These are phyloP conservation scores for Gossypioides kirkii DNA, from an alignment of 345 rosid species.

Conservation along the genomic window DNA sequence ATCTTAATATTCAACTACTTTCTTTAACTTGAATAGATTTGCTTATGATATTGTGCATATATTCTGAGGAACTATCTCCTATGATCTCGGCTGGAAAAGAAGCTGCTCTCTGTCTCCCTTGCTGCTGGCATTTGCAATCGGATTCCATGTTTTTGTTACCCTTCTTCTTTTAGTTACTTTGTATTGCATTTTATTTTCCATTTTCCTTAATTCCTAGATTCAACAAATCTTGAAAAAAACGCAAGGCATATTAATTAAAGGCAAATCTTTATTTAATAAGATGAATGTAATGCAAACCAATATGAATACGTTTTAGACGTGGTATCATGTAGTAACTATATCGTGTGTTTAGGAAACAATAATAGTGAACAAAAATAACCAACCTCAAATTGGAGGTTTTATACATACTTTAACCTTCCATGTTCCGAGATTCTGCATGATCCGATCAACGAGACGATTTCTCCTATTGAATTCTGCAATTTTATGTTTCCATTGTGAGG, in stretches of 20 bases:
- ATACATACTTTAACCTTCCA: neutral
- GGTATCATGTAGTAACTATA: neutral
- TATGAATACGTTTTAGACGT: neutral
- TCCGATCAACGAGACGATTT: too few species aligned
- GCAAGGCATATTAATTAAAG: neutral
- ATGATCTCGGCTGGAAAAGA: constrained; percentile 5
- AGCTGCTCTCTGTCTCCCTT: neutral
- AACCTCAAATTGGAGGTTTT: constrained; percentile 19
- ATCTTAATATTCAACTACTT: neutral
- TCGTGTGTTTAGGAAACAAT: neutral
- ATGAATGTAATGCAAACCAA: neutral
- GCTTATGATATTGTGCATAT: constrained; percentile 96
- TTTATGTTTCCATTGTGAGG: neutral
- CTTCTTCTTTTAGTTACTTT: too few species aligned
- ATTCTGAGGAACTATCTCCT: constrained; percentile 44
- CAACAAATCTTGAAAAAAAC: neutral
- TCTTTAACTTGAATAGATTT: constrained; percentile 67
- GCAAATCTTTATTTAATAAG: neutral
- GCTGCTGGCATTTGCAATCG: neutral
- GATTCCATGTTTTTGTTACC: neutral
- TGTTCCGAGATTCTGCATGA: neutral
- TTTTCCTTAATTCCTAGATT: neutral
- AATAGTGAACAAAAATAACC: neutral
- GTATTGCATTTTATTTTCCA: neutral
- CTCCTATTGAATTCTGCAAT: neutral